phyloP scores from a whole-genome alignment of 2,329 filamentous ascomycete genomes.

The Aureobasidium sp. region DNA sequence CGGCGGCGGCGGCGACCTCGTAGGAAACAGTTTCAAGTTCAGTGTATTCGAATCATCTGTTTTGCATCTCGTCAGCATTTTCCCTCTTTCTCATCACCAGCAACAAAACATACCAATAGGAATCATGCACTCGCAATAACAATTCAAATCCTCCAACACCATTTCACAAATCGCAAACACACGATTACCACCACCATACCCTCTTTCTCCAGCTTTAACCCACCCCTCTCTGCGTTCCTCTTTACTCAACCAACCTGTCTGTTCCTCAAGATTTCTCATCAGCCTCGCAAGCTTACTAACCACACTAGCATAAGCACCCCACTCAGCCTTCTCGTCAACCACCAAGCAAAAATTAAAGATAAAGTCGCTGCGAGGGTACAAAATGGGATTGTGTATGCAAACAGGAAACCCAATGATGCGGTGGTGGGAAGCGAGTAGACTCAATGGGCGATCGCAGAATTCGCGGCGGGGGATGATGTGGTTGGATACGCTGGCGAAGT shows the following conservation, averaged over 20 bases:
- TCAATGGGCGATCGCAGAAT: slow-evolving; percentile 73
- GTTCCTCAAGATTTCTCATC: slow-evolving; percentile 84
- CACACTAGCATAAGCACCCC: slow-evolving; percentile 58
- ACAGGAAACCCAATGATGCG: slow-evolving; percentile 82
- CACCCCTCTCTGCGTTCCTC: slow-evolving; percentile 35
- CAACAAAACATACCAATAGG: slow-evolving; percentile 60
- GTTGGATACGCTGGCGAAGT: slow-evolving; percentile 78
- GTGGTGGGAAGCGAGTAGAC: slow-evolving; percentile 44
- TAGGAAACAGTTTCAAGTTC: slow-evolving; percentile 91
- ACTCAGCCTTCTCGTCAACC: slow-evolving; percentile 54
- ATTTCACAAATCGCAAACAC: slow-evolving; percentile 70
- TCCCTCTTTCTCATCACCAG: neutral
- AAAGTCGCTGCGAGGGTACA: slow-evolving; percentile 82
- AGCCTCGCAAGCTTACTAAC: slow-evolving; percentile 77
- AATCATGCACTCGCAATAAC: slow-evolving; percentile 98
- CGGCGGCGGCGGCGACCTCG: slow-evolving; percentile 65
- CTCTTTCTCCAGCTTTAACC: slow-evolving; percentile 22
- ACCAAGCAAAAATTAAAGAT: slow-evolving; percentile 97
- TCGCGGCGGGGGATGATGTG: slow-evolving; percentile 93
- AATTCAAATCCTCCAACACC: slow-evolving; percentile 86
- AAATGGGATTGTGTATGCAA: slow-evolving; percentile 62
- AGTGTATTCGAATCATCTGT: slow-evolving; percentile 85
- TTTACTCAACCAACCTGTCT: slow-evolving; percentile 71
- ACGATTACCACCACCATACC: slow-evolving; percentile 29
- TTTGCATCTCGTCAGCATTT: neutral